Conservation (phyloP, 2,329 filamentous ascomycete genomes). For the Colletotrichum musicola region DNA sequence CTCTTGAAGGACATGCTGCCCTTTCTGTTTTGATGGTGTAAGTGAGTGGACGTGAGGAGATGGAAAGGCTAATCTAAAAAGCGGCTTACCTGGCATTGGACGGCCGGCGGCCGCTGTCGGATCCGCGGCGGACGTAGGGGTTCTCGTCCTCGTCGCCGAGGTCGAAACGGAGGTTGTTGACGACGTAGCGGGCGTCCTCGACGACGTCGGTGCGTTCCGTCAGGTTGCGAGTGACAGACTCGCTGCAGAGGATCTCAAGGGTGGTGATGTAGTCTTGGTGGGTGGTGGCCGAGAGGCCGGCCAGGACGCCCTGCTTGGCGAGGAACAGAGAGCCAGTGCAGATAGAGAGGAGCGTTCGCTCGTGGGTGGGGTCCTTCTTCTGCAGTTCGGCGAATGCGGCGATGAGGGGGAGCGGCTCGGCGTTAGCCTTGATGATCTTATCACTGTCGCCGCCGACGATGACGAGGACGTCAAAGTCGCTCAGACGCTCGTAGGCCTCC, state of each 20-base stretch:
- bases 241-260: slow-evolving; percentile 85
- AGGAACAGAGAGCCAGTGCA: slow-evolving; percentile 85
- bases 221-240: slow-evolving; percentile 76
- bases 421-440: slow-evolving; percentile 74
- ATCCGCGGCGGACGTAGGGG: slow-evolving; percentile 84
- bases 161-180: slow-evolving; percentile 92
- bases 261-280: slow-evolving; percentile 85
- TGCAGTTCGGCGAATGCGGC: slow-evolving; percentile 83
- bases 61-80: not conserved
- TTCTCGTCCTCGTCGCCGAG: slow-evolving; percentile 85
- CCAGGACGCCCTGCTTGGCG: slow-evolving; percentile 80
- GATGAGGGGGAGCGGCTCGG: slow-evolving; percentile 79
- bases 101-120: slow-evolving; percentile 72
- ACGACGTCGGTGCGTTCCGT: slow-evolving; percentile 85
- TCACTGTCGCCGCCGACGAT: slow-evolving; percentile 79
- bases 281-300: slow-evolving; percentile 84
- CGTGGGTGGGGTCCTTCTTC: slow-evolving; percentile 81
- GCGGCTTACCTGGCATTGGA: slow-evolving; percentile 69
- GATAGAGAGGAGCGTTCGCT: slow-evolving; percentile 84
- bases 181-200: slow-evolving; percentile 84
- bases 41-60: not conserved
- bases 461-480: slow-evolving; percentile 84
- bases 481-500: slow-evolving; percentile 77
- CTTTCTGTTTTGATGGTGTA: slow-evolving; percentile 67
- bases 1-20: slow-evolving; percentile 86